Percentiles rank a stretch among this genome's conserved stretches.
Conservation (phyloP, 345 rosid genomes). For the Citrus unshiu region DNA sequence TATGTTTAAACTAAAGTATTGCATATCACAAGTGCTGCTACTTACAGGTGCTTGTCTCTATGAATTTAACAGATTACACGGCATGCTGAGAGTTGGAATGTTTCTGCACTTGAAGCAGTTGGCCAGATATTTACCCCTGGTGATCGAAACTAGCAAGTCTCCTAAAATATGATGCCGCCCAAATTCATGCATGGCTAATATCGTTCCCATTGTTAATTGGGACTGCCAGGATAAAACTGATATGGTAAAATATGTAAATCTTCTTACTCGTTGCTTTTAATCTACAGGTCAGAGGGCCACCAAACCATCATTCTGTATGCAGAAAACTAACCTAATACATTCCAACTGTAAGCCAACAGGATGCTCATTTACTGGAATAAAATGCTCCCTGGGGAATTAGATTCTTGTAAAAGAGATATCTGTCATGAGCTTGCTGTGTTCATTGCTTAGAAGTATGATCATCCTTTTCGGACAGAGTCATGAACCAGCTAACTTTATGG, state of each 20-base stretch:
- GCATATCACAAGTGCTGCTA: neutral
- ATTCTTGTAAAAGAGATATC: neutral
- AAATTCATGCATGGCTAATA: neutral
- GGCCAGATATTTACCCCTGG: slow-evolving; percentile 64
- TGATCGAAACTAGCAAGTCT: slow-evolving; percentile 10
- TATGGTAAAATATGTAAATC: neutral
- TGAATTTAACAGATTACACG: slow-evolving; percentile 44
- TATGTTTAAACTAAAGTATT: neutral
- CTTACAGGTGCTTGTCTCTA: neutral
- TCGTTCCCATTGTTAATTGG: neutral
- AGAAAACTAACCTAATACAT: neutral
- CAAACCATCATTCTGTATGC: neutral
- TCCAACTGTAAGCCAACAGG: neutral
- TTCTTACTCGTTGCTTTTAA: neutral
- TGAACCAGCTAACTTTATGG: neutral
- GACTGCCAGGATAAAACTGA: neutral
- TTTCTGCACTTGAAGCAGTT: slow-evolving; percentile 71
- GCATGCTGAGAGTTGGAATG: slow-evolving; percentile 85
- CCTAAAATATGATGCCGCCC: slow-evolving; percentile 4
- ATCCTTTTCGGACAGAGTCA: neutral
- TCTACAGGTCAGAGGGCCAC: neutral
- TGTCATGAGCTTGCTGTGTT: neutral
- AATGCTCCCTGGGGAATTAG: neutral
- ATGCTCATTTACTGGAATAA: neutral
- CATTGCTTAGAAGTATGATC: neutral